Evolutionary conservation across 768 basidiomycete species (phyloP), one percentile per base, ranked within the genome.

Genomic region (Dacryopinax primogenitus): DNA sequence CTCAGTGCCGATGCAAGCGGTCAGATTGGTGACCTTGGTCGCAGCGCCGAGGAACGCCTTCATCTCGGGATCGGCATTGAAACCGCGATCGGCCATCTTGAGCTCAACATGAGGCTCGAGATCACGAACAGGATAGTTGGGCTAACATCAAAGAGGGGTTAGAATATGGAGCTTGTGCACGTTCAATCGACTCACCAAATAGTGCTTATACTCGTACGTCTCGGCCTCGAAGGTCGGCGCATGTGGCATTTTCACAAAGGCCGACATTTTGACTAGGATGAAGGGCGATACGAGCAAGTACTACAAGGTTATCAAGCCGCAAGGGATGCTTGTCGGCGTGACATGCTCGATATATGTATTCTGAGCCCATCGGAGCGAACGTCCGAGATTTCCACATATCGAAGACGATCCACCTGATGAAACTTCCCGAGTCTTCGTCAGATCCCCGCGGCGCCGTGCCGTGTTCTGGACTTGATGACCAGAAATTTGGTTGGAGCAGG

Each of bases 31-130:
- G 33, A 62, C 62, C 62, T 62, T 62, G n/a, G 7, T 37, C 18
- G 62, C 62, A 34, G 62, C 62, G 7, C 62, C 62, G n/a, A 62
- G 33, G 3, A 62, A 23, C 21, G 33, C 11, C 33, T 62, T 62
- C 32, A 34, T 34, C 33, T 37, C 21, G 33, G 33, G 33, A 30
- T 62, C 62, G n/a, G 62, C 62, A 11, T 9, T 16, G 33, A 18
- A 26, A 18, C 62, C 62, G 35, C 62, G 62, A 23, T 62, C 62
- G n/a, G 4, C 51, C 9, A 58, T 30, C 51, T 58, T 58, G 13
- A 58, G 51, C 30, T 58, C 51, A 26, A 58, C 51, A 30, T 58
- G 51, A 11, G 51, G 51, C 30, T 3, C 51, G 32, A 58, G 51
- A 30, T 58, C 51, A 11, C 21, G 12, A 21, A 58, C 51, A 3